A percentile compares a stretch with the other conserved stretches of the same genome.
phyloP scores from a whole-genome alignment of 2,329 filamentous ascomycete genomes.

The Ceratocystiopsis sp. region DNA sequence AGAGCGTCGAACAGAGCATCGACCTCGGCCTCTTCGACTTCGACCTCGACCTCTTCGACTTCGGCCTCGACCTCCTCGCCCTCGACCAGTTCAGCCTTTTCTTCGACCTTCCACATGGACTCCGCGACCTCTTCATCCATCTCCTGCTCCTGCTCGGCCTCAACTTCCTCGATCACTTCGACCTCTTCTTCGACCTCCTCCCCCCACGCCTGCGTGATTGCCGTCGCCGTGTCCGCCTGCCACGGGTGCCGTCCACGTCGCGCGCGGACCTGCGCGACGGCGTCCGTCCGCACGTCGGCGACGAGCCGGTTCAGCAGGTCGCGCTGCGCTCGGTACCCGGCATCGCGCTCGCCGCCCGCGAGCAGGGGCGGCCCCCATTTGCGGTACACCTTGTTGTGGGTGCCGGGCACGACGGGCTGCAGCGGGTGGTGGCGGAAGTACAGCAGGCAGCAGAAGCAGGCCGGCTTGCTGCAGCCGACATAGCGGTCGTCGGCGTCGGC shows the following conservation, averaged over 20 bases:
- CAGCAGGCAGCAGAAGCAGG: conserved; percentile 30
- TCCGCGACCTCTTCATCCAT: no score
- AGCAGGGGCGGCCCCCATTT: conserved; percentile 21
- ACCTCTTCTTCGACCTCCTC: no score
- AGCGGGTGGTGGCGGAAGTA: conserved; percentile 25
- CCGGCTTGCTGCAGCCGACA: conserved; percentile 33
- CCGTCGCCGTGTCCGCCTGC: conserved; percentile 1
- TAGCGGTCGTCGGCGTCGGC: conserved; percentile 21
- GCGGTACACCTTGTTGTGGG: conserved; percentile 22
- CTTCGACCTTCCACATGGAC: no score
- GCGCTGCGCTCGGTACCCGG: neutral
- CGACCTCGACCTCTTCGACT: no score
- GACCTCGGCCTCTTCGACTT: no score
- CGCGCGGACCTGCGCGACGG: conserved; percentile 1
- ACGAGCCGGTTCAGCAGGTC: conserved; percentile 3
- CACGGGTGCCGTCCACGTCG: neutral
- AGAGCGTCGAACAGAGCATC: no score
- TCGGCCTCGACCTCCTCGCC: no score
- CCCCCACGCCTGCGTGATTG: no score
- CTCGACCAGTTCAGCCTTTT: no score
- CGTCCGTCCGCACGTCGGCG: conserved; percentile 2
- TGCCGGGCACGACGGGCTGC: conserved; percentile 15
- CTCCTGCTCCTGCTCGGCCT: no score
- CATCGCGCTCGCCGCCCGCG: neutral
- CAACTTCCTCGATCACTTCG: no score